Evolutionary conservation across 108 stramenopile species (phyloP).

Genomic region (Cyclotella cryptica): DNA sequence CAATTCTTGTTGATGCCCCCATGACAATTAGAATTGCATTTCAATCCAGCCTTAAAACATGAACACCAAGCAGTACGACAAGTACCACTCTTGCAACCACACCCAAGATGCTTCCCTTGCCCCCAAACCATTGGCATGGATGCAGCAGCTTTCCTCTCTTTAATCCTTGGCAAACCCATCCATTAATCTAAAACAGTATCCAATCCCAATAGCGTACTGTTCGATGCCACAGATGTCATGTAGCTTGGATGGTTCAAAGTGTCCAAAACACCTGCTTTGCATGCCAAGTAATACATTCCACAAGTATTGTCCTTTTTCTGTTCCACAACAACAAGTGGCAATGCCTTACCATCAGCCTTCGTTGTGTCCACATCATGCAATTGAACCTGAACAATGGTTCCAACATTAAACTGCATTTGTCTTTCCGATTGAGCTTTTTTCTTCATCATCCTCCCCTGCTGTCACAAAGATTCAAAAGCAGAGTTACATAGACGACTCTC

Average conservation of each 20-base stretch:
- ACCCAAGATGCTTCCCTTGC: neutral
- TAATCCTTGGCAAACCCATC: neutral
- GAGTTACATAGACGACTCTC: neutral
- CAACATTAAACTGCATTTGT: neutral
- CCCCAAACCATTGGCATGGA: neutral
- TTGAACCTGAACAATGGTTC: neutral
- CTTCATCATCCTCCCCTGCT: neutral
- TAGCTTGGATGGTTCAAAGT: neutral
- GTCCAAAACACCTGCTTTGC: neutral
- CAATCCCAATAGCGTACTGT: neutral
- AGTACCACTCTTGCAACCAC: too few species aligned
- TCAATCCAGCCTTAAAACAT: neutral
- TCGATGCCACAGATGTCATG: neutral
- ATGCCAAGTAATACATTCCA: neutral
- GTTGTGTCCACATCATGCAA: neutral
- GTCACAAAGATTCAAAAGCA: neutral
- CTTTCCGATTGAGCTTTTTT: neutral
- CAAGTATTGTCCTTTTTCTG: neutral
- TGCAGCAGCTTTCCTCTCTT: neutral
- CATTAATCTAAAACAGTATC: neutral
- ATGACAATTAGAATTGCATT: neutral
- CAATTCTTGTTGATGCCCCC: neutral
- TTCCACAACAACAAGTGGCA: neutral
- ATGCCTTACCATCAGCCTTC: neutral
- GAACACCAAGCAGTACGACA: neutral